Evolutionary conservation across 129 eudicot species (phyloP), one percentile per base, ranked within the genome.

Genomic region (Helianthus tuberosus): DNA sequence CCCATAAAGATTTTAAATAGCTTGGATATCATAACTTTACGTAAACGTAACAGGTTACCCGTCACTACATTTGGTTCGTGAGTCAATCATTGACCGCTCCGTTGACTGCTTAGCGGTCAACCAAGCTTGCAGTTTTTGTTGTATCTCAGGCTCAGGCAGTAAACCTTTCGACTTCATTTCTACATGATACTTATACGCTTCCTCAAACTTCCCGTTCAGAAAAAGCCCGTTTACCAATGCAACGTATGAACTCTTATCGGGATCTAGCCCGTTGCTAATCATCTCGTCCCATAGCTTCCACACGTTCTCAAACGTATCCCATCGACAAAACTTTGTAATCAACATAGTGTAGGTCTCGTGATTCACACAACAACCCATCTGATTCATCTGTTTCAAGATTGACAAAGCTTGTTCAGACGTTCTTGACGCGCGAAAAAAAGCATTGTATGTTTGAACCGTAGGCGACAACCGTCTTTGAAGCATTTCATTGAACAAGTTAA

Each of bases 221-320:
- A 93, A 90, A 50, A 93, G 96, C 68, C 96, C 98, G 16, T 93
- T 85, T 17, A 93, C 84, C 66, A 90, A 57, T 11, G 84, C 91
- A 58, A 86, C 85, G 36, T 93, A 88, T 3, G 96, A 90, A 75
- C 89, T 86, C 57, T 88, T 71, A 78, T 93, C 96, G 39, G 89
- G 96, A 77, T 88, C 89, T 52, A 85, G 76, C 44, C 98, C 96
- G 53, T 69, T 81, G 35, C 80, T 81, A 41, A 81, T 79, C 96
- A 93, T 90, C 81, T 86, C 86, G 71, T 51, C 52, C 98, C 98
- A 93, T 32, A 93, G 44, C 69, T 84, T 88, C 90, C 59, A 79
- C 43, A 88, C 96, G 48, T 80, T 75, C 65, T 84, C 89, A 36
- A 88, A 68, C 59, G 90, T 82, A 20, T 86, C 77, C 92, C 91